Percentiles rank a stretch among this genome's conserved stretches.
These are phyloP conservation scores for Botrytis tulipae DNA, from an alignment of 2,329 filamentous ascomycete species.

Conservation along the genomic window DNA sequence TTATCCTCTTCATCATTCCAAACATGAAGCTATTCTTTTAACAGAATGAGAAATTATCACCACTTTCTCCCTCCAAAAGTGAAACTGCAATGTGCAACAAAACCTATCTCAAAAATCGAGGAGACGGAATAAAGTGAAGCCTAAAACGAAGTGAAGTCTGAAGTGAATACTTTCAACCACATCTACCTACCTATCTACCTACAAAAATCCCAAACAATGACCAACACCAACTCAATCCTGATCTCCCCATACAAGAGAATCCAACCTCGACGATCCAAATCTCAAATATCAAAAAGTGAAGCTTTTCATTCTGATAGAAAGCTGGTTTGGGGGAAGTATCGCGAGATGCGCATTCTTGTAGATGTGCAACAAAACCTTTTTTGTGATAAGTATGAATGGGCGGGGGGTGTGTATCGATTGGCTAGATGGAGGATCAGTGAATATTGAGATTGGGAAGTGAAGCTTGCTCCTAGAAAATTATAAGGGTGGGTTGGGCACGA, in stretches of 20 bases:
- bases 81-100: not conserved
- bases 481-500: too few species aligned
- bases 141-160: not conserved
- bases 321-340: not conserved
- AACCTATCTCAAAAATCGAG: too few species aligned
- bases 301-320: not conserved
- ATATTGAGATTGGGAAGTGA: not conserved
- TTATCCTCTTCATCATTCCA: not conserved
- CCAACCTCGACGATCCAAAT: too few species aligned
- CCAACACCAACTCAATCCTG: not conserved
- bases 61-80: not conserved
- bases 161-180: not conserved
- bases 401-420: not conserved
- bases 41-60: too few species aligned
- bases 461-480: too few species aligned
- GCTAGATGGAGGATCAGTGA: not conserved
- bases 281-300: not conserved
- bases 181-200: not conserved
- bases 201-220: fast-evolving
- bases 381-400: too few species aligned
- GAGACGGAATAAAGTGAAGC: not conserved
- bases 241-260: not conserved
- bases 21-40: not conserved
- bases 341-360: not conserved
- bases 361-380: slow-evolving; percentile 1